Conservation (phyloP, 129 eudicot species). For the Dittrichia graveolens region DNA sequence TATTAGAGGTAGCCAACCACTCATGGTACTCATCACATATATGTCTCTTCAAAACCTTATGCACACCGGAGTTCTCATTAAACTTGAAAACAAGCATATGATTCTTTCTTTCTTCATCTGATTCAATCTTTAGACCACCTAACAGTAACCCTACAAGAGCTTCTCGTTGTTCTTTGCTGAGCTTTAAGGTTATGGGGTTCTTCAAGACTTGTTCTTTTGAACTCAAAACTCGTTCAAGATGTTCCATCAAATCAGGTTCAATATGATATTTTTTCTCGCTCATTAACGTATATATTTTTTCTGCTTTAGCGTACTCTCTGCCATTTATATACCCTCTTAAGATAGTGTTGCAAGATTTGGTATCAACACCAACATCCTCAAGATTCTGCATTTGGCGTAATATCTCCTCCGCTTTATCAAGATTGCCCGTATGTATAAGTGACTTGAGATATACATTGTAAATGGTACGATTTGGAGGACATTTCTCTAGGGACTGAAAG, state of each 20-base stretch:
- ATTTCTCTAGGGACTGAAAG: slow-evolving; percentile 54
- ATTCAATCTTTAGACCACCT: slow-evolving; percentile 69
- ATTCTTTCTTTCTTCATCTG: slow-evolving; percentile 54
- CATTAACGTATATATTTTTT: slow-evolving; percentile 63
- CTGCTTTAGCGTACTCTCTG: slow-evolving; percentile 57
- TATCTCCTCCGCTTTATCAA: slow-evolving; percentile 71
- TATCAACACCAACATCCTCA: slow-evolving; percentile 62
- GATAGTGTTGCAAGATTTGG: slow-evolving; percentile 64
- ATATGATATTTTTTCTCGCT: slow-evolving; percentile 63
- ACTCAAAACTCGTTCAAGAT: slow-evolving; percentile 57
- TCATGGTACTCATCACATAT: slow-evolving; percentile 63
- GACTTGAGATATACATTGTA: slow-evolving; percentile 70
- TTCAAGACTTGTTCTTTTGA: slow-evolving; percentile 47
- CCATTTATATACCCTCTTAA: slow-evolving; percentile 64
- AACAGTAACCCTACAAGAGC: slow-evolving; percentile 73
- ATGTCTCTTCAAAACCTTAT: slow-evolving; percentile 55
- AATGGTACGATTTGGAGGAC: slow-evolving; percentile 55
- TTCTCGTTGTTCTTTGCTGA: slow-evolving; percentile 79
- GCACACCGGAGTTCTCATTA: slow-evolving; percentile 47
- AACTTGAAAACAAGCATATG: slow-evolving; percentile 60
- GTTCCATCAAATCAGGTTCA: slow-evolving; percentile 60
- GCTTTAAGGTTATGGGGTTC: slow-evolving; percentile 52
- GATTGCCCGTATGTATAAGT: slow-evolving; percentile 52
- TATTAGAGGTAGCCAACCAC: slow-evolving; percentile 59
- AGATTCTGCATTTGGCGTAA: slow-evolving; percentile 74